A percentile compares a stretch with the other conserved stretches of the same genome.
Evolutionary conservation across 768 basidiomycete genomes (phyloP).

Genomic region (Leccinum truebloodii): DNA sequence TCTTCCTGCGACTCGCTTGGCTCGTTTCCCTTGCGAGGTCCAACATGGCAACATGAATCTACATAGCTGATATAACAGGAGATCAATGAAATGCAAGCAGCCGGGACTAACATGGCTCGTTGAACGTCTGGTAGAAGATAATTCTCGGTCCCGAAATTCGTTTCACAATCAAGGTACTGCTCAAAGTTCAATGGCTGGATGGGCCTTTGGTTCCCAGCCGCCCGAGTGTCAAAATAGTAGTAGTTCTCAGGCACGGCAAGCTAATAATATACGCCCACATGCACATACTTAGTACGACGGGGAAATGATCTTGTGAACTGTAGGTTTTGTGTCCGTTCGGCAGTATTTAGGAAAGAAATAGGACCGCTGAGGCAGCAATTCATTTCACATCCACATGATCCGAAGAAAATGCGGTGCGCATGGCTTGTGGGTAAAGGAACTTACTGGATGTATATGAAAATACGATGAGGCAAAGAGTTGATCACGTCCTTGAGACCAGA

Average conservation of each 20-base stretch:
- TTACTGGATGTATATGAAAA: neutral
- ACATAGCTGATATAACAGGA: neutral
- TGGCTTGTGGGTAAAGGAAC: neutral
- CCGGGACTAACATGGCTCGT: neutral
- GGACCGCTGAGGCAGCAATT: neutral
- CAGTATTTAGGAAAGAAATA: neutral
- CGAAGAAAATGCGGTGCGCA: neutral
- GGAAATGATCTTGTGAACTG: neutral
- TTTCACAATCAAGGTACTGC: neutral
- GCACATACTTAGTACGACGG: neutral
- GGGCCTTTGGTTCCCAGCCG: neutral
- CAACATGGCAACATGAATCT: neutral
- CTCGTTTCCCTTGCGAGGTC: neutral
- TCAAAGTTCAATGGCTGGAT: neutral
- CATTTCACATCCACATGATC: neutral
- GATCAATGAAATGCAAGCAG: neutral
- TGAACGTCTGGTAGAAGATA: neutral
- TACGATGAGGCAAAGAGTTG: neutral
- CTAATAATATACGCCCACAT: neutral
- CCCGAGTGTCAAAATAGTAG: neutral
- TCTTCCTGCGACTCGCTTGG: neutral
- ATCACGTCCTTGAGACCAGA: neutral
- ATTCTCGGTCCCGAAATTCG: neutral
- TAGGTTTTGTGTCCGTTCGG: neutral
- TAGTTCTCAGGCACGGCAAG: neutral